Base-by-base conservation (phyloP, 108 stramenopile species). In the Cylindrotheca closterium region DNA sequence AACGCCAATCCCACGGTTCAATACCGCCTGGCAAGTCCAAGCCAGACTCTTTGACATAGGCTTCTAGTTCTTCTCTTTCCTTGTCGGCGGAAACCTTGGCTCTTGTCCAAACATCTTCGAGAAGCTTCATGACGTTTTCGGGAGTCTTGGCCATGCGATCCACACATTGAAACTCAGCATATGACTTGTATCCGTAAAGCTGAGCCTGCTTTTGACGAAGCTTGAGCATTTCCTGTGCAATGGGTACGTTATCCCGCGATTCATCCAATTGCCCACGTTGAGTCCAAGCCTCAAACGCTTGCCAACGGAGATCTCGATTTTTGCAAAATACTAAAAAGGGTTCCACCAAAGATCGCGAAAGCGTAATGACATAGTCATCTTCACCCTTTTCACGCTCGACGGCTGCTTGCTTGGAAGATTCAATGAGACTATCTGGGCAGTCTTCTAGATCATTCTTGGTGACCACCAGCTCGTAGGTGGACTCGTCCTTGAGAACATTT, bases 1-100 rank as follows among this genome's bases (percentile, higher is more conserved):
- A 91, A 7, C 89, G 61, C 89, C 89, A 91, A 83, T 91, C 89
- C 86, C 86, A 87, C 0, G 86, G 66, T 60, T 87, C 72, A 42
- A 91, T 75, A 2, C 82, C 83, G n/a, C 78, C 80, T 48, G 83
- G 75, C 57, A 87, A 59, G n/a, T 31, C 47, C 29, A 73, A 82
- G 5, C 82, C 75, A 7, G 31, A 68, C 45, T 74, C 71, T 18
- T 63, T 54, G 30, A 87, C 48, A 47, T 80, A 91, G 3, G 75
- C 73, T 68, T 91, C 89, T 64, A 91, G 59, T 54, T 62, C 79
- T 47, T 77, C 64, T 24, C 86, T 58, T 70, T 91, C 89, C 22
- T 53, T 59, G 52, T 87, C 75, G 23, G 89, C 89, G 1, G 82
- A 71, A n/a, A 67, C 81, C 58, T 87, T 91, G 47, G 89, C 84